Evolutionary conservation across 305 asterid species (phyloP).

Genomic region (Rubia occidens): DNA sequence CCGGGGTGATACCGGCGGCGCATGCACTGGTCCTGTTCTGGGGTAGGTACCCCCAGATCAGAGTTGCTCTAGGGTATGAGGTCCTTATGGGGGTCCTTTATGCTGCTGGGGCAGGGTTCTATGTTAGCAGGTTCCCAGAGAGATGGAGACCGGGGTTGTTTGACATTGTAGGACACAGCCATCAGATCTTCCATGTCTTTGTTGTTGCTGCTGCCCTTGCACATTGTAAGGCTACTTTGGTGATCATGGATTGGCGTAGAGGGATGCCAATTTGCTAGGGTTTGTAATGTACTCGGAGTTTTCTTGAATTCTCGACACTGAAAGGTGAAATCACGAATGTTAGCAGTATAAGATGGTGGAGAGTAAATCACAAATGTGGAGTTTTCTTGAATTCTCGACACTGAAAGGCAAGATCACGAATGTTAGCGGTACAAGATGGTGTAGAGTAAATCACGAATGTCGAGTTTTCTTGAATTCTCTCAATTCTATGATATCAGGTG

Average conservation of each 20-base stretch:
- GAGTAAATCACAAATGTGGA: neutral
- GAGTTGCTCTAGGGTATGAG: constrained; percentile 57
- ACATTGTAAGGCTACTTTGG: constrained; percentile 54
- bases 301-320: no score
- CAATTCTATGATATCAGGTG: neutral
- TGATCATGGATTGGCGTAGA: constrained; percentile 67
- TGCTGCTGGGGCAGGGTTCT: constrained; percentile 28
- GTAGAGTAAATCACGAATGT: neutral
- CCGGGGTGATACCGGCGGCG: constrained; percentile 68
- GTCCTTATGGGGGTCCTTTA: constrained; percentile 52
- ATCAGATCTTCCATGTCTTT: constrained; percentile 31
- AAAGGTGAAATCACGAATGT: no score
- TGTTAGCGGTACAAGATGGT: no score
- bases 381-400: neutral
- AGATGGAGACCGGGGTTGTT: constrained; percentile 33
- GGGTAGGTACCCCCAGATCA: constrained; percentile 39
- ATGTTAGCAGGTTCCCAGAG: constrained; percentile 29
- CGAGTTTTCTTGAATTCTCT: neutral
- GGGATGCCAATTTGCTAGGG: constrained; percentile 25
- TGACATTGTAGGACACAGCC: constrained; percentile 33
- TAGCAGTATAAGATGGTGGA: no score
- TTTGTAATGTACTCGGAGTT: neutral
- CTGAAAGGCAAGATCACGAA: no score
- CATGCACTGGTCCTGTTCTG: constrained; percentile 52
- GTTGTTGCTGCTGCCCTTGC: constrained; percentile 65